Base-by-base conservation (phyloP, 202 grass and related monocot species). In the Carex sylvatica region DNA sequence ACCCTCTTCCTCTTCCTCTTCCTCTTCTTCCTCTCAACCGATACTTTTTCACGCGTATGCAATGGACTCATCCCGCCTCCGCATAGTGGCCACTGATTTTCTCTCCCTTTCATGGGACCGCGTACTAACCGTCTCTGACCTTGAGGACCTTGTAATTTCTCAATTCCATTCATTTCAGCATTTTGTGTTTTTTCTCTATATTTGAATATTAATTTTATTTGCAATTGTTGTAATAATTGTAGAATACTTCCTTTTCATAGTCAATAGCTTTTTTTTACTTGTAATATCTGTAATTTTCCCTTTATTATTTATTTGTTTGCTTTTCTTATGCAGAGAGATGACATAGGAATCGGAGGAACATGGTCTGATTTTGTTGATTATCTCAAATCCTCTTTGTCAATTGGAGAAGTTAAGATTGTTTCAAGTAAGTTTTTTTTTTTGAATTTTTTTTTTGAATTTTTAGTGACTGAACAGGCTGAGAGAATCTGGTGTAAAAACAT, bases 301-400 rank as follows among this genome's bases (percentile, higher is more conserved):
- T 14, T 26, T 78, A 47, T 12, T 12, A 69, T 9, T 83, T 68
- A 13, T 52, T 76, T 74, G 64, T 12, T 8, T 69, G 18, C 1
- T 85, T 65, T 60, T 59, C 15, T 42, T 82, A 30, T 12, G 6
- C 65, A 99, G 92, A 92, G 89, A 89, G 92, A 95, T 74, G 92
- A 89, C 59, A 88, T 98, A 83, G 96, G 92, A 67, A 90, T 98
- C 71, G 91, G 88, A 49, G 91, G 96, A 64, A 90, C 92, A 19
- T 93, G 88, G 84, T 84, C 87, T 13, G 92, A 98, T 60, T 95
- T 98, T 82, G 47, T 95, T 78, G 89, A 92, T 33, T 95, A 95
- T 65, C 80, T 98, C 73, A 84, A 82, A 78, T 93, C 91, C 2
- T 87, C 91, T 56, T 56, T 95, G 5, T 93, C 91, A 28, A 82